Base-by-base conservation (phyloP, 1,139 yeast genomes). In the Kurtzmaniella quercitrusa region DNA sequence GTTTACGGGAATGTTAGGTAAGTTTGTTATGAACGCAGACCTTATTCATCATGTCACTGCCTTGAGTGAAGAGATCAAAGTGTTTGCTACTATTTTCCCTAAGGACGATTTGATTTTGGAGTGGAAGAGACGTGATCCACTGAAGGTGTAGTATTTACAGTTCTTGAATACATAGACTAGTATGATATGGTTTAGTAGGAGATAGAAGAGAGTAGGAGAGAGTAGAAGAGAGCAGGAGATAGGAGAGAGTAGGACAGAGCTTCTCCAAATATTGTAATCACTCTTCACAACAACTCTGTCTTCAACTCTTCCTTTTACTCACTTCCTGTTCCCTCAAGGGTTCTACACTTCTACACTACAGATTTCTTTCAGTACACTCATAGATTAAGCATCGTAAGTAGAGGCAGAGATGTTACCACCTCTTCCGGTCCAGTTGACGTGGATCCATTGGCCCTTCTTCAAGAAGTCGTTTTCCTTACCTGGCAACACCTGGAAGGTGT, bases 341-440 rank as follows among this genome's bases (percentile, higher is more conserved):
- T 21, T 21, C 23, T 21, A 21, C 23, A 21, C 8, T 4, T 21
- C 23, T 21, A 21, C 23, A 8, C 23, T 21, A 21, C 23, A 21
- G 4, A 4, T 8, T 21, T 21, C 23, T 7, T 4, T 27, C 12
- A 27, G 31, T n/a, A 27, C 31, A 11, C 31, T 11, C 14, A 27
- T 27, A 27, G 31, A 44, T 72, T 80, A 93, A 73, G 96, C 98
- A 62, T 85, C 85, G 74, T 93, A 93, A 58, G 95, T 87, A 43
- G 96, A 75, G 54, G 98, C 96, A 56, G 97, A 85, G 55, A 91
- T 89, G 71, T 91, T 82, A 77, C 98, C 98, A 75, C 98, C 98
- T 65, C 83, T 85, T 69, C 98, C 98, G 54, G 98, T 93, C 98
- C 98, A 93, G 94, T 93, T 91, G 66, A 91, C 78, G 77, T 93